Percentiles rank a stretch among this genome's conserved stretches.
These are phyloP conservation scores for Botrytis hyacinthi DNA, from an alignment of 2,329 filamentous ascomycete genomes.

Conservation along the genomic window DNA sequence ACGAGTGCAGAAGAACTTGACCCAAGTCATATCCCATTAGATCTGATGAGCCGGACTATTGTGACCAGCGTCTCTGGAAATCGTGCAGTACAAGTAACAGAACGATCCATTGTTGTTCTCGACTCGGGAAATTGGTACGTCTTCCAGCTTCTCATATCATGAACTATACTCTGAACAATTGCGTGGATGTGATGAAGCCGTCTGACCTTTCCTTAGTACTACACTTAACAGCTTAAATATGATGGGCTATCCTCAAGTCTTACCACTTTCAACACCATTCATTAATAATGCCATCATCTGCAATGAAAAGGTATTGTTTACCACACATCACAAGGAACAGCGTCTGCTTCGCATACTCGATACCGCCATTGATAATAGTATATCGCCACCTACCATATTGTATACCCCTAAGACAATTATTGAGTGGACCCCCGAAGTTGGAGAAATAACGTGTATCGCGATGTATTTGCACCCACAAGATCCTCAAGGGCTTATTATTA, in stretches of 20 bases:
- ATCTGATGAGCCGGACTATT: conserved; percentile 53
- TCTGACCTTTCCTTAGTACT: conserved; percentile 1
- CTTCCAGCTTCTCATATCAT: not conserved
- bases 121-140: conserved; percentile 28
- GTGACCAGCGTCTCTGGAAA: conserved; percentile 42
- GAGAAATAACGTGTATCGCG: conserved; percentile 11
- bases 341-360: conserved; percentile 15
- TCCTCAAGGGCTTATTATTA: not conserved
- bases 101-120: conserved; percentile 39
- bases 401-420: not conserved
- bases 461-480: not conserved
- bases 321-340: conserved; percentile 25
- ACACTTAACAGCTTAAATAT: not conserved
- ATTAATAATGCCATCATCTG: conserved; percentile 33
- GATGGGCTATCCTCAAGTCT: conserved; percentile 22
- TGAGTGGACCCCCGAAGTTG: not conserved
- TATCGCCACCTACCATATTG: not conserved
- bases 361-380: not conserved
- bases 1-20: conserved; percentile 46
- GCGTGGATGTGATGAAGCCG: not conserved
- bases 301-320: conserved; percentile 31
- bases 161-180: not conserved
- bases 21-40: conserved; percentile 47
- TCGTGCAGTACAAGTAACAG: conserved; percentile 54
- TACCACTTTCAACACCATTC: conserved; percentile 21